A percentile compares a stretch with the other conserved stretches of the same genome.
Evolutionary conservation across 2,329 filamentous ascomycete species (phyloP).

Genomic region (Penicillium sp.): DNA sequence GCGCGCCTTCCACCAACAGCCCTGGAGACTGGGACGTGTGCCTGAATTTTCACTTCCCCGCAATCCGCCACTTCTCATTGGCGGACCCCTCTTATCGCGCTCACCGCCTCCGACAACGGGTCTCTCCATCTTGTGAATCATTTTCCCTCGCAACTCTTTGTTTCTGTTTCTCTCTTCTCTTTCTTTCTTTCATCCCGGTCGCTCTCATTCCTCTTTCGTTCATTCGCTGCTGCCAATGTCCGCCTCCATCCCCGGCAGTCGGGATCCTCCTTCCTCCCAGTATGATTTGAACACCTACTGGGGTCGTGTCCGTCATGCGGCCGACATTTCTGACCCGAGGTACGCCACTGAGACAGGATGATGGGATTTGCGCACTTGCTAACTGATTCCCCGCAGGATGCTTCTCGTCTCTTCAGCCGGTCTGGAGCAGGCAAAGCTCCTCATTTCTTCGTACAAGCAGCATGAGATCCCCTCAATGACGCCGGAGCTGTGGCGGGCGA

Average conservation of each 20-base stretch:
- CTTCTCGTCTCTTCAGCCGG: conserved; percentile 78
- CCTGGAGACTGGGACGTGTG: not conserved
- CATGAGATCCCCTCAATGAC: conserved; percentile 81
- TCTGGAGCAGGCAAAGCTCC: conserved; percentile 82
- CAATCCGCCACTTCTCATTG: conserved; percentile 25
- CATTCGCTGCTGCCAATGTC: conserved; percentile 55
- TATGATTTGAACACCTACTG: conserved; percentile 94
- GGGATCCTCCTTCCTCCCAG: conserved; percentile 87
- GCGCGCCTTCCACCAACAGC: too few species aligned
- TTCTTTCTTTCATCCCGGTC: conserved; percentile 11
- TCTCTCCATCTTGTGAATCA: conserved; percentile 13
- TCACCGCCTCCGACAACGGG: conserved; percentile 42
- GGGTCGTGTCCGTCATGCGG: conserved; percentile 89
- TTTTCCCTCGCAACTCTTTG: conserved; percentile 19
- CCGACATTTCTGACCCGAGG: conserved; percentile 93
- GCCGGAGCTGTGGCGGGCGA: conserved; percentile 88
- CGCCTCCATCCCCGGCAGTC: conserved; percentile 65
- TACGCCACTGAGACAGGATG: conserved; percentile 44
- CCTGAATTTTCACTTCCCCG: not conserved
- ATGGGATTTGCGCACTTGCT: conserved; percentile 13
- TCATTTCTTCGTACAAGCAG: conserved; percentile 85
- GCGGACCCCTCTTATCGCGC: conserved; percentile 33
- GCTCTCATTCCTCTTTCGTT: conserved; percentile 14
- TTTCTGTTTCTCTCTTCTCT: conserved; percentile 11
- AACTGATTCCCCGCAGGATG: conserved; percentile 63